Evolutionary conservation across 2,329 filamentous ascomycete species (phyloP).

Genomic region (Pseudopithomyces chartarum): DNA sequence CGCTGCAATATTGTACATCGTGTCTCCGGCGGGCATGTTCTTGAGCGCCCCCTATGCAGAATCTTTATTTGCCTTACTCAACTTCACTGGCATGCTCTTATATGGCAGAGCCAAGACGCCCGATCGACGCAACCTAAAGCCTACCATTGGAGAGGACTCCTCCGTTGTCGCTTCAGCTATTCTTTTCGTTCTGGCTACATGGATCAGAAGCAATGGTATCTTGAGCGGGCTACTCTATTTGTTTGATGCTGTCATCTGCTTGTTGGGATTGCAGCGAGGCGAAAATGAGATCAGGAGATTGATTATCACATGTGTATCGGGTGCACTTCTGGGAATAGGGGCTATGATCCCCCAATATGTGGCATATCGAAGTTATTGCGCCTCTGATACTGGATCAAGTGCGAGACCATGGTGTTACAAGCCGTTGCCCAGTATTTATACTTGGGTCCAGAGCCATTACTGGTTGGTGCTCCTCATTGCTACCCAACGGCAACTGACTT

Average conservation of each 20-base stretch:
- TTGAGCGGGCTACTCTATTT: conserved; percentile 79
- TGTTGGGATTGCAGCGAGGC: conserved; percentile 46
- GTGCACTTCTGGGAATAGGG: conserved; percentile 69
- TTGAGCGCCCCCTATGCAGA: conserved; percentile 87
- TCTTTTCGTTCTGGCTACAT: conserved; percentile 72
- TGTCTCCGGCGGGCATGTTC: conserved; percentile 89
- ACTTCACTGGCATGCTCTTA: conserved; percentile 72
- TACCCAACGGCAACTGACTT: conserved; percentile 8
- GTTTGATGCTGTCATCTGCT: conserved; percentile 45
- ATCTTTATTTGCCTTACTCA: conserved; percentile 76
- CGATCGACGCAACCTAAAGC: conserved; percentile 28
- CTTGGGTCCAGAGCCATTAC: conserved; percentile 86
- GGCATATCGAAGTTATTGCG: conserved; percentile 71
- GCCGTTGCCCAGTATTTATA: conserved; percentile 83
- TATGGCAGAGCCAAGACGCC: conserved; percentile 59
- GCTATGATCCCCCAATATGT: conserved; percentile 73
- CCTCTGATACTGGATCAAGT: conserved; percentile 10
- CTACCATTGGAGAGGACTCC: conserved; percentile 38
- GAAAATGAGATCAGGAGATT: conserved; percentile 57
- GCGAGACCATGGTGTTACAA: conserved; percentile 74
- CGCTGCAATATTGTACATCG: conserved; percentile 74
- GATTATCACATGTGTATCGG: conserved; percentile 66
- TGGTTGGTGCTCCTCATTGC: conserved; percentile 65
- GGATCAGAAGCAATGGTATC: conserved; percentile 84
- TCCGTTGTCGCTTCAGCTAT: conserved; percentile 67